Evolutionary conservation across 176 grass and related monocot species (phyloP).

Genomic region (Musa schizocarpa): DNA sequence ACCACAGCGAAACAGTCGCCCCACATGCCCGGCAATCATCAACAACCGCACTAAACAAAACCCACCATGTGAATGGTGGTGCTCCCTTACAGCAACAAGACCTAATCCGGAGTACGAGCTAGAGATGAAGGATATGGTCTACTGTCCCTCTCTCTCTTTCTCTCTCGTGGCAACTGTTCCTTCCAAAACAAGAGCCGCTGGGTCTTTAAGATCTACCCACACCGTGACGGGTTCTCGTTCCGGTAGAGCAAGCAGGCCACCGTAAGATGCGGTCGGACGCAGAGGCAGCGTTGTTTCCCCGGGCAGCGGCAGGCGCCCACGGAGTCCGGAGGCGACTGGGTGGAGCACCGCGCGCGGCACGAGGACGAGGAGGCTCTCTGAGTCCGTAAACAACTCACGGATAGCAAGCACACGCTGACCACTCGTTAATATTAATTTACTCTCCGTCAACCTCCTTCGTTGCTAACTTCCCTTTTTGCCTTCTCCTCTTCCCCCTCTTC

Average conservation of each 20-base stretch:
- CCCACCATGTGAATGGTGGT: not conserved
- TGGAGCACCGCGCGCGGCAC: not conserved
- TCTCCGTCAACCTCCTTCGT: not conserved
- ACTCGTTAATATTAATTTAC: not conserved
- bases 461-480: not conserved
- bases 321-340: constrained; percentile 5
- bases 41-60: not conserved
- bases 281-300: not conserved
- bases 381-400: constrained; percentile 2
- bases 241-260: not conserved
- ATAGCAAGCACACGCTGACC: constrained; percentile 5
- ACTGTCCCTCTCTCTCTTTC: not conserved
- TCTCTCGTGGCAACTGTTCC: not conserved
- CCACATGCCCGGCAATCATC: constrained; percentile 4
- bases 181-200: not conserved
- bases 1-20: not conserved
- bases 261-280: not conserved
- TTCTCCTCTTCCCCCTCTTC: not conserved
- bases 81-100: not conserved
- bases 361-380: not conserved
- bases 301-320: constrained; percentile 12
- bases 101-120: not conserved
- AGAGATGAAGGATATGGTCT: not conserved
- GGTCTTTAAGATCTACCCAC: not conserved
- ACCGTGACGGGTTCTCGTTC: not conserved